A percentile compares a stretch with the other conserved stretches of the same genome.
phyloP scores from a whole-genome alignment of 768 basidiomycete genomes.

The Phaeolepiota aurea region DNA sequence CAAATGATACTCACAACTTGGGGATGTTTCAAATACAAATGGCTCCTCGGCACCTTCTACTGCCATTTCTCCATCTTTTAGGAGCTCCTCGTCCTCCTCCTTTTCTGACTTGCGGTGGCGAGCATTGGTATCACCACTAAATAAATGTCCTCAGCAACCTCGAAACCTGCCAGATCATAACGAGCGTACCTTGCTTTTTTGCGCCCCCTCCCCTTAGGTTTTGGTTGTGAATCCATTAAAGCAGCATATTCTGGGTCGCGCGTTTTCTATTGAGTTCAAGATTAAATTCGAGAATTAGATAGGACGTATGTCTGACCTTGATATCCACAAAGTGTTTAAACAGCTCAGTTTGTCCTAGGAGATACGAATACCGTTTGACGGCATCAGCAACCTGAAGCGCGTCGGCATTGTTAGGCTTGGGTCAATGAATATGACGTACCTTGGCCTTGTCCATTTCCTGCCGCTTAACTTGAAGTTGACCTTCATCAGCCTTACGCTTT shows the following conservation, averaged over 20 bases:
- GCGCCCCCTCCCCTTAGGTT: conserved; percentile 76
- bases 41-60: conserved; percentile 83
- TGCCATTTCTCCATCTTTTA: conserved; percentile 78
- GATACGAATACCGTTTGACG: conserved; percentile 93
- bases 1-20: conserved; percentile 56
- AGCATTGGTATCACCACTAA: conserved; percentile 66
- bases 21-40: conserved; percentile 91
- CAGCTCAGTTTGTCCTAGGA: conserved; percentile 96
- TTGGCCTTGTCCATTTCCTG: conserved; percentile 87
- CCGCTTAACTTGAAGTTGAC: conserved; percentile 59
- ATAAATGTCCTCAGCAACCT: too few relatives aligned
- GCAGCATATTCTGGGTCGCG: conserved; percentile 92
- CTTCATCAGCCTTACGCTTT: conserved; percentile 62
- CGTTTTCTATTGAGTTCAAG: conserved; percentile 44
- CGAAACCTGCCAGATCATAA: too few relatives aligned
- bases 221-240: conserved; percentile 79
- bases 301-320: conserved; percentile 49
- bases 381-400: conserved; percentile 71
- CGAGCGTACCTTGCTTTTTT: conserved; percentile 67
- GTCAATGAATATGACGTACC: conserved; percentile 30
- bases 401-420: conserved; percentile 8
- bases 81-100: conserved; percentile 94
- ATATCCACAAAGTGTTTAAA: conserved; percentile 98
- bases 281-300: neutral
- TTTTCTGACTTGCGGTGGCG: conserved; percentile 95